Percentiles rank a stretch among this genome's conserved stretches.
Evolutionary conservation across 331 rosid species (phyloP).

Genomic region (Spiraea crenata): DNA sequence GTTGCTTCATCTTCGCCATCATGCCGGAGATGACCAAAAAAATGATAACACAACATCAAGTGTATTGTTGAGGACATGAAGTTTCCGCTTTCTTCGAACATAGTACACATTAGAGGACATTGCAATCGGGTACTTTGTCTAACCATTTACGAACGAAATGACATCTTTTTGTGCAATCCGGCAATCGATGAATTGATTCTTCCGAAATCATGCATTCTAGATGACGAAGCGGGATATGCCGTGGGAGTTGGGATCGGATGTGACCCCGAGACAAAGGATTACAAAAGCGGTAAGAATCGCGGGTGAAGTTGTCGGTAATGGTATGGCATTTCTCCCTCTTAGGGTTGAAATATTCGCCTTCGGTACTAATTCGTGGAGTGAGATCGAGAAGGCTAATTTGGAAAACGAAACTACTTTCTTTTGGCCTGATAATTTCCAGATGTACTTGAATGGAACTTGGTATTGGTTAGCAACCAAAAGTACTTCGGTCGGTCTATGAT

Average conservation of each 20-base stretch:
- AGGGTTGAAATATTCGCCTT: neutral
- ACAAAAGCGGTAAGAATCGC: neutral
- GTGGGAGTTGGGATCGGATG: neutral
- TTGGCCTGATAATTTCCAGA: neutral
- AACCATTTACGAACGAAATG: no score
- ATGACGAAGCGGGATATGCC: neutral
- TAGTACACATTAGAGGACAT: no score
- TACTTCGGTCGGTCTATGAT: no score
- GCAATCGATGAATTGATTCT: neutral
- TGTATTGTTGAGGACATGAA: neutral
- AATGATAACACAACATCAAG: no score
- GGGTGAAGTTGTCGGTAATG: no score
- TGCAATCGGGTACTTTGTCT: neutral
- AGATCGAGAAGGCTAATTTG: no score
- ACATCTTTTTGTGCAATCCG: slow-evolving; percentile 4
- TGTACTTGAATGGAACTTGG: no score
- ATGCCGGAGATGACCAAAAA: no score
- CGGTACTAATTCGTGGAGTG: neutral
- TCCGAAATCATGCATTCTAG: neutral
- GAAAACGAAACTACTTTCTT: no score
- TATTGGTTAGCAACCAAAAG: no score
- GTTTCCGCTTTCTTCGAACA: neutral
- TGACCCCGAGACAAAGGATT: neutral
- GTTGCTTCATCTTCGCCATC: neutral
- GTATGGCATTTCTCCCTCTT: no score